phyloP scores from a whole-genome alignment of 2,329 filamentous ascomycete genomes.

The Xylaria sp. region DNA sequence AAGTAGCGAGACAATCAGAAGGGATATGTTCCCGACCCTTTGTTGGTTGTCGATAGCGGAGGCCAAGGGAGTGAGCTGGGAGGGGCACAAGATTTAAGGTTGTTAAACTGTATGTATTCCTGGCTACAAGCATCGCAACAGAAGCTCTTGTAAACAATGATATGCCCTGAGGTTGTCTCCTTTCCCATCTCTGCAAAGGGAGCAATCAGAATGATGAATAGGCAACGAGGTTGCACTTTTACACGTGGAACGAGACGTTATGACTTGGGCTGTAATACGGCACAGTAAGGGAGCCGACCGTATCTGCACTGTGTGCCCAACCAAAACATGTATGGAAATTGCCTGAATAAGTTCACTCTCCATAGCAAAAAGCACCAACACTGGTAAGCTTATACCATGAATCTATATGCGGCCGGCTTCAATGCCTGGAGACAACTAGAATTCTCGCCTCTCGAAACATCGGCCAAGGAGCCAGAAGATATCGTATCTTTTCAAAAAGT shows the following conservation, averaged over 20 bases:
- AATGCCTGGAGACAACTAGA: conserved; percentile 68
- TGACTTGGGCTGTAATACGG: background rate
- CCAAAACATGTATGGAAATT: background rate
- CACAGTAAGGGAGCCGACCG: background rate
- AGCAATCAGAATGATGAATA: background rate
- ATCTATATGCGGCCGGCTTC: conserved; percentile 65
- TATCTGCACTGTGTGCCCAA: conserved; percentile 11
- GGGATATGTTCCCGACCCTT: background rate
- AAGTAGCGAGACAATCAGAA: background rate
- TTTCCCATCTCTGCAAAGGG: background rate
- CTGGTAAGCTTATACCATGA: conserved; percentile 49
- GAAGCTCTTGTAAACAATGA: background rate
- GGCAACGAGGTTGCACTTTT: conserved; percentile 2
- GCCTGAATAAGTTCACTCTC: background rate
- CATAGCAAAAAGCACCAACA: conserved; percentile 7
- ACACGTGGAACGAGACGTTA: background rate
- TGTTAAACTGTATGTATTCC: background rate
- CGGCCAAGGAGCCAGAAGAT: conserved; percentile 56
- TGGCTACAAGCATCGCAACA: background rate
- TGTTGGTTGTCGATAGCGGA: background rate
- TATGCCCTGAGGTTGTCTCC: background rate
- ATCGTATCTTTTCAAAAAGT: conserved; percentile 57
- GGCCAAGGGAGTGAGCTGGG: background rate
- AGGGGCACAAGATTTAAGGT: background rate
- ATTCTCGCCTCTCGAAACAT: conserved; percentile 45